Evolutionary conservation across 306 rosid genomes (phyloP).

Genomic region (Carpinus fangiana): DNA sequence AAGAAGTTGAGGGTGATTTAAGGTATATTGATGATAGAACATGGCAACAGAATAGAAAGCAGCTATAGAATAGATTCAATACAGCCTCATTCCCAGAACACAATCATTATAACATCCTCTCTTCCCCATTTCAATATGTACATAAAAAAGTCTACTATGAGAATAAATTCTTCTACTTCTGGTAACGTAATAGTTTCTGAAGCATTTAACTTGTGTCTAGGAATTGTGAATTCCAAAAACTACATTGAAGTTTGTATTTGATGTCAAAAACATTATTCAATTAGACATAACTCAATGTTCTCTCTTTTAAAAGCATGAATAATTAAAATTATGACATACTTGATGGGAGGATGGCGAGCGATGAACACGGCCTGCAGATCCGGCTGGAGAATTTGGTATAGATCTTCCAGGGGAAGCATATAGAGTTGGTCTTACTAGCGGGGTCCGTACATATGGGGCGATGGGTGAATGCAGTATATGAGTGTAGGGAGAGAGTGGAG

Average conservation of each 20-base stretch:
- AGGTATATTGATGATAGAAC: neutral
- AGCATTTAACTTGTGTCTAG: neutral
- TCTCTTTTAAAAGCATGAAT: neutral
- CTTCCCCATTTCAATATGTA: neutral
- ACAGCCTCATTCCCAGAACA: neutral
- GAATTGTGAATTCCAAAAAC: neutral
- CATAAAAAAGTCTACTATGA: neutral
- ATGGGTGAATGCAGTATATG: conserved; percentile 6
- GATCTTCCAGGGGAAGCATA: conserved; percentile 32
- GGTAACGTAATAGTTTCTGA: neutral
- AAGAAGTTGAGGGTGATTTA: neutral
- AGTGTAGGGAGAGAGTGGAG: conserved; percentile 36
- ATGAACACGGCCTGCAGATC: neutral
- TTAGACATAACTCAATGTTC: neutral
- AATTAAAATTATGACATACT: neutral
- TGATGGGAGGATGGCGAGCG: conserved; percentile 7
- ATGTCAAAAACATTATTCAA: neutral
- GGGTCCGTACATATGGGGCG: conserved; percentile 25
- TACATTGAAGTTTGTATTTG: neutral
- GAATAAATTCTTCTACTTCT: neutral
- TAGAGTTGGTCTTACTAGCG: conserved; percentile 25
- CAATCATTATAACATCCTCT: neutral
- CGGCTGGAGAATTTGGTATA: conserved; percentile 19
- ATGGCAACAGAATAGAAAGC: neutral
- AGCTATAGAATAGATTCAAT: neutral